A percentile compares a stretch with the other conserved stretches of the same genome.
phyloP scores from a whole-genome alignment of 1,139 yeast species.

The Blastobotrys arbuscula region DNA sequence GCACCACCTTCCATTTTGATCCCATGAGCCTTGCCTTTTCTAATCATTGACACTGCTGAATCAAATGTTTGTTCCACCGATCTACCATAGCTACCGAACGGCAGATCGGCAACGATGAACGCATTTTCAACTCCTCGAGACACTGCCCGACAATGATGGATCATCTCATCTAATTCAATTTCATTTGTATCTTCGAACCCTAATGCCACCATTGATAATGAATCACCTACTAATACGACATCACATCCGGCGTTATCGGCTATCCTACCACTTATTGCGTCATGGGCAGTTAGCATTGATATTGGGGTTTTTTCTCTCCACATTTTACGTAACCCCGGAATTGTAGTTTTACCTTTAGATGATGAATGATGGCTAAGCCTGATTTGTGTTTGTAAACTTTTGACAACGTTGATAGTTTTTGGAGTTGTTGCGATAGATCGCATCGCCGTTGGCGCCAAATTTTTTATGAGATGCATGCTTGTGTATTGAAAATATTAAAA shows the following conservation, averaged over 20 bases:
- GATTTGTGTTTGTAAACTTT: too few relatives aligned
- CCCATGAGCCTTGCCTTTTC: slow-evolving; percentile 63
- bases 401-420: too few relatives aligned
- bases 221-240: slow-evolving; percentile 79
- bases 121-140: slow-evolving; percentile 62
- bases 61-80: slow-evolving; percentile 59
- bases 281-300: slow-evolving; percentile 81
- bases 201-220: slow-evolving; percentile 84
- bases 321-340: slow-evolving; percentile 42
- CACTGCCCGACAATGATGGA: slow-evolving; percentile 72
- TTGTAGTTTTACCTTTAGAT: slow-evolving; percentile 29
- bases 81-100: slow-evolving; percentile 79
- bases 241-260: slow-evolving; percentile 71
- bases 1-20: slow-evolving; percentile 85
- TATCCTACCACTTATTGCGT: slow-evolving; percentile 66
- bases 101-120: slow-evolving; percentile 78
- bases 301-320: slow-evolving; percentile 49
- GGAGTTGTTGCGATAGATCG: too few relatives aligned
- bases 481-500: too few relatives aligned
- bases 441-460: too few relatives aligned
- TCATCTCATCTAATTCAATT: slow-evolving; percentile 68
- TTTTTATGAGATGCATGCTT: too few relatives aligned
- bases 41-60: slow-evolving; percentile 57
- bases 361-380: slow-evolving; percentile 20
- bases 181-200: slow-evolving; percentile 79